Evolutionary conservation across 768 basidiomycete genomes (phyloP).

Genomic region (Trametes sanguinea): DNA sequence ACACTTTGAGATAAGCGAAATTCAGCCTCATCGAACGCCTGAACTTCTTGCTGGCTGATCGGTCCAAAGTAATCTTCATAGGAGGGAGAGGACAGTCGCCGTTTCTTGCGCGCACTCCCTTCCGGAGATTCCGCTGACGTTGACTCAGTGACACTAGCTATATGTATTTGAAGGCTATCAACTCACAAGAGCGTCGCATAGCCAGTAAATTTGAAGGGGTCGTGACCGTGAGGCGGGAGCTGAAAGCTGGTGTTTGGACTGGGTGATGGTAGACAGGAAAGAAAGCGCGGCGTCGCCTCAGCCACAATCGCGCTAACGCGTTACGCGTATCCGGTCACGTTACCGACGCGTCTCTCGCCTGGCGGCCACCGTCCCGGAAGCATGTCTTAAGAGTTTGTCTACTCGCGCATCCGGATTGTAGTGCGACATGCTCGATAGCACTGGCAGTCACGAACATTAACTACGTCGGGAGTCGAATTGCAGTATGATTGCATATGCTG

Average conservation of each 20-base stretch:
- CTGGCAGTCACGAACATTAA: too few relatives aligned
- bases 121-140: conserved; percentile 13
- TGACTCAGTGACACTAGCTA: not conserved
- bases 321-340: conserved; percentile 11
- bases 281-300: not conserved
- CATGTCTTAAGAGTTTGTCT: too few relatives aligned
- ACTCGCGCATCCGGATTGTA: too few relatives aligned
- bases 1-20: conserved; percentile 9
- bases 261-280: not conserved
- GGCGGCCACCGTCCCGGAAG: too few relatives aligned
- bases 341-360: not conserved
- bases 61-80: conserved; percentile 46
- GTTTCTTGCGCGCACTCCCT: conserved; percentile 44
- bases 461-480: too few relatives aligned
- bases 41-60: conserved; percentile 56
- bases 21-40: conserved; percentile 39
- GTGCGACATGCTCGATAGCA: too few relatives aligned
- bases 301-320: conserved; percentile 17
- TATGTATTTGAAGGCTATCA: not conserved
- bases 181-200: conserved; percentile 19
- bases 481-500: too few relatives aligned
- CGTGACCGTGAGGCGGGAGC: too few relatives aligned
- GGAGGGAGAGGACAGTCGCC: conserved; percentile 65
- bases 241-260: not conserved
- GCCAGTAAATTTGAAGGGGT: not conserved